Base-by-base conservation (phyloP, 495 filamentous ascomycete genomes). In the Penicillium riverlandense region DNA sequence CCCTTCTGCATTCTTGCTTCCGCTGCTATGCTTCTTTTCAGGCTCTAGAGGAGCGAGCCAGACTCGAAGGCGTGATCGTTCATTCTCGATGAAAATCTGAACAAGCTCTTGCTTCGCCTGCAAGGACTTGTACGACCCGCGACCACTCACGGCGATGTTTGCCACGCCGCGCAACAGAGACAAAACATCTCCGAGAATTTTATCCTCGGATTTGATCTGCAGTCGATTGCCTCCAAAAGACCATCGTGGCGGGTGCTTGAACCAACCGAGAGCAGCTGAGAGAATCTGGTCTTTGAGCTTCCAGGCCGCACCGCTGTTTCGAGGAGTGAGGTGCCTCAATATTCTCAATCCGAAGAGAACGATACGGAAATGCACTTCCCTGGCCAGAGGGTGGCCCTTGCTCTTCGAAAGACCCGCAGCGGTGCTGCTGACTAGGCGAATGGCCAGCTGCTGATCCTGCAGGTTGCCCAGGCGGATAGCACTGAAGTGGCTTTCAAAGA, bases 151-250 rank as follows among this genome's bases (percentile, higher is more conserved):
- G 16, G 76, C 85, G 33, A 88, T 78, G 34, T 65, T 54, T 2
- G 74, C 61, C 15, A 84, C 70, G 38, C 50, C 65, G 3, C 66
- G 74, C 45, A 99, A 59, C 27, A 80, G 76, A 37, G 66, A 63
- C 27, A 79, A 66, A 32, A 96, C 81, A 63, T 97, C 91, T 8
- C 72, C 72, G 7, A 99, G 77, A 29, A 97, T 63, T 49, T 81
- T 83, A 29, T 86, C 80, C 62, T 99, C 94, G 0, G 94, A 88
- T 63, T 92, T 97, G 28, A 97, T 74, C 57, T 97, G 92, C 7
- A 96, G 69, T 37, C 86, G 75, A 58, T 96, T 96, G 45, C 91
- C 90, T 35, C 94, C 94, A 60, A 94, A 97, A 3, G 90, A 94
- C 92, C 92, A 99, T 49, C 80, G 77, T 30, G 94, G 87, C 11